Conservation (phyloP, 1,139 yeast species). For the Saccharomyces pastorianus region DNA sequence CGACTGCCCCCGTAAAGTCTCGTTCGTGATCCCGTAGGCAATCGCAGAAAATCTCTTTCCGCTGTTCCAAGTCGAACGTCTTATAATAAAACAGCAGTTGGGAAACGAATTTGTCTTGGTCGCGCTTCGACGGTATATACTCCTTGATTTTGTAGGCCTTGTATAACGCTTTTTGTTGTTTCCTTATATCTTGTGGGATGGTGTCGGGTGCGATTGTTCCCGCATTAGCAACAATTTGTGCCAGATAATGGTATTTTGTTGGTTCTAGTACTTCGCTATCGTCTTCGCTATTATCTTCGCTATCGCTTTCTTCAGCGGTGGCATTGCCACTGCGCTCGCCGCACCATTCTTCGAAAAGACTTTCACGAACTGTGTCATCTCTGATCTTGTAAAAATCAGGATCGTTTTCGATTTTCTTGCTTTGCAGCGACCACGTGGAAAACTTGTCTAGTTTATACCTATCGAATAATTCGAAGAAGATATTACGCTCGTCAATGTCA, state of each 20-base stretch:
- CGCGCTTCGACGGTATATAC: constrained; percentile 15
- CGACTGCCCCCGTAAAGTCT: neutral
- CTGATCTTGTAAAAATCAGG: constrained; percentile 16
- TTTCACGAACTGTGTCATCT: constrained; percentile 18
- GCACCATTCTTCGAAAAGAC: constrained; percentile 28
- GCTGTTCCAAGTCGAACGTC: constrained; percentile 12
- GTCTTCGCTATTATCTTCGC: constrained; percentile 11
- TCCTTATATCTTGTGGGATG: constrained; percentile 24
- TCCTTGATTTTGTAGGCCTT: constrained; percentile 21
- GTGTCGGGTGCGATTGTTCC: constrained; percentile 14
- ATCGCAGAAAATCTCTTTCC: constrained; percentile 14
- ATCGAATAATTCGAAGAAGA: constrained; percentile 16
- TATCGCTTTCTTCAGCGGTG: constrained; percentile 5
- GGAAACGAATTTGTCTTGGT: constrained; percentile 21
- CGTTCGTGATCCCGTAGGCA: neutral
- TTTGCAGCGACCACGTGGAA: constrained; percentile 25
- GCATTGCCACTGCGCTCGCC: constrained; percentile 3
- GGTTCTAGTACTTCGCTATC: constrained; percentile 21
- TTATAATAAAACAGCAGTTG: constrained; percentile 26
- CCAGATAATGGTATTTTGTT: constrained; percentile 26
- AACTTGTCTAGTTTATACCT: constrained; percentile 20
- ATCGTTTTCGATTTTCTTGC: constrained; percentile 17
- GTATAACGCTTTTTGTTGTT: constrained; percentile 18
- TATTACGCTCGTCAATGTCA: neutral
- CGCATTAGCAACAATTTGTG: constrained; percentile 27